Base-by-base conservation (phyloP, 352 stramenopile species). In the Globisporangium yorkense region DNA sequence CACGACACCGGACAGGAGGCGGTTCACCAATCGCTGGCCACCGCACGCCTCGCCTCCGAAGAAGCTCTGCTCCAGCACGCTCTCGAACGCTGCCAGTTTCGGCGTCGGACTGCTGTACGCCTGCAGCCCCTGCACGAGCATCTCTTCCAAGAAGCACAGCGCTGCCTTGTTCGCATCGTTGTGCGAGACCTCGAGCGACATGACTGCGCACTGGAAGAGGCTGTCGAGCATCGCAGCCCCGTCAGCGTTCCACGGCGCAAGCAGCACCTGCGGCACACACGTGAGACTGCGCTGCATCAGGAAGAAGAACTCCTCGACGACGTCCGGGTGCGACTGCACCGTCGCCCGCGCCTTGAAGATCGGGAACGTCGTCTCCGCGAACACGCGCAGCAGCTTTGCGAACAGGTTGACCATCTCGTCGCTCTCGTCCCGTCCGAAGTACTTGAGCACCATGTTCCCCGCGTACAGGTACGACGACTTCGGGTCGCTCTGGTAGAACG, bases 261-360 rank as follows among this genome's bases (percentile, higher is more conserved):
- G 69, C 3, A 97, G 67, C 18, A 84, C 70, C 44, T 87, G 76
- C 0, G 93, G 93, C 39, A 96, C 86, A 56, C 83, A 85, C 39
- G 78, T 83, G 10, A 98, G 75, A 49, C 92, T 87, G 21, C 92
- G 82, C 49, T 96, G 88, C 71, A 97, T 92, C 35, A 98, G 70
- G 69, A 91, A 98, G 65, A 98, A 98, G 47, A 98, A 97, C 69
- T 98, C 96, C 68, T 98, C 96, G 9, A 98, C 84, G 35, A 98
- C 84, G 66, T 98, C 94, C 12, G 93, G 96, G 61, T 97, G 80
- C 58, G 67, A 67, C 57, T 73, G 89, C 72, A 76, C 92, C 57
- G 68, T 80, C 8, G 68, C 59, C 0, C 68, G 51, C 27, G 54
- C 70, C 37, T 77, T 73, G 51, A 98, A 91, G 68, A 98, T 88